Base-by-base conservation (phyloP, 176 grass and related monocot genomes). In the Paspalum vaginatum region DNA sequence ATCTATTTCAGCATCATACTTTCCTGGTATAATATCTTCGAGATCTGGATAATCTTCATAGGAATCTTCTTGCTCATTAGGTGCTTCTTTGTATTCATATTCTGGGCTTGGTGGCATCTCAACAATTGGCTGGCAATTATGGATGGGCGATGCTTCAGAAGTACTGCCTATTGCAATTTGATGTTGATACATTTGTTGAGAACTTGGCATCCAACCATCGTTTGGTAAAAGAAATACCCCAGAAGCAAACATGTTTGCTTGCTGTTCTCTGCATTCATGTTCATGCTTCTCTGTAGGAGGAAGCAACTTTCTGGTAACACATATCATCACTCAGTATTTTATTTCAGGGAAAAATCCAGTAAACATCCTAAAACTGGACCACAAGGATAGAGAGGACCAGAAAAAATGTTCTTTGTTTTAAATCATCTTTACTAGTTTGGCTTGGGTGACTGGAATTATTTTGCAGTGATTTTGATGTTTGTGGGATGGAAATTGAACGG, bases 71-170 rank as follows among this genome's bases (percentile, higher is more conserved):
- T 70, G 70, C 55, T 63, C 81, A 59, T 72, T 48, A 50, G 20
- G 11, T 81, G 71, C 48, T 85, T 54, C 75, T 53, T 70, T 24
- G 1, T 76, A 75, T 75, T 89, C 87, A 75, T 84, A 15, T 68
- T 79, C 68, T 47, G 87, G 87, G 75, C 87, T 89, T 64, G 71
- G 82, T 55, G 87, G 87, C 45, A 85, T 48, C 63, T 76, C 87
- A 85, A 89, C 55, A 81, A 89, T 81, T 65, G 87, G 87, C 41
- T 88, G 74, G 25, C 80, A 58, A 16, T 48, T 83, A 78, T 24
- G 11, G 50, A 56, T 32, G 9, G 57, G 41, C 56, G 62, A 46
- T 63, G 57, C 77, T 79, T 37, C 81, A 68, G 81, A 24, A 80
- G 61, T 68, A 21, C n/a, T 84, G 75, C 45, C 54, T 80, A 62